These are phyloP conservation scores for Acer campestre DNA, from an alignment of 345 rosid species.

Conservation along the genomic window DNA sequence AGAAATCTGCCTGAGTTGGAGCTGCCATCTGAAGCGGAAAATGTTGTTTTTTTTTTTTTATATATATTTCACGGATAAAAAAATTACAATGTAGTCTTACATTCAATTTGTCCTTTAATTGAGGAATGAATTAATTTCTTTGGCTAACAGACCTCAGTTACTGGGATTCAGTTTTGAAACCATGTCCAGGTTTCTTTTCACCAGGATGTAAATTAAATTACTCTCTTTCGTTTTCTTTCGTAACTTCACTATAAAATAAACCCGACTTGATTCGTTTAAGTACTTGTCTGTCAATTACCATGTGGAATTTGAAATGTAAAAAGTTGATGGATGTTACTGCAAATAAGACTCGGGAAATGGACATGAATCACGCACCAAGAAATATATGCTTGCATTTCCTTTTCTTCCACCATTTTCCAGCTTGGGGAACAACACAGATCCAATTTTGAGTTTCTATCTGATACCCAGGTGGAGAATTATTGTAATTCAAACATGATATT, in stretches of 20 bases:
- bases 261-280: not conserved
- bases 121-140: not conserved
- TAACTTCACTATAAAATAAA: not conserved
- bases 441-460: too few relatives aligned
- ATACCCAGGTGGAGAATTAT: too few relatives aligned
- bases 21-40: not conserved
- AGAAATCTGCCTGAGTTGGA: slow-evolving; percentile 28
- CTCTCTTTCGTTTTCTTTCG: not conserved
- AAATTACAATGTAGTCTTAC: not conserved
- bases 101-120: too few relatives aligned
- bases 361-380: too few relatives aligned
- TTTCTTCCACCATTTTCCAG: too few relatives aligned
- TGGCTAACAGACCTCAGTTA: not conserved
- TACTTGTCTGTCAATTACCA: not conserved
- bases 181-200: not conserved
- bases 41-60: not conserved
- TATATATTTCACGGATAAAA: too few relatives aligned
- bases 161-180: not conserved
- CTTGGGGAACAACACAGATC: too few relatives aligned
- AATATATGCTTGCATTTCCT: not conserved
- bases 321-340: not conserved
- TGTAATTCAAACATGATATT: too few relatives aligned
- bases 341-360: not conserved
- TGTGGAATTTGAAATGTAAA: not conserved
- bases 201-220: not conserved